Conservation (phyloP, 1,284 basidiomycete genomes). For the Boletellus sp. region DNA sequence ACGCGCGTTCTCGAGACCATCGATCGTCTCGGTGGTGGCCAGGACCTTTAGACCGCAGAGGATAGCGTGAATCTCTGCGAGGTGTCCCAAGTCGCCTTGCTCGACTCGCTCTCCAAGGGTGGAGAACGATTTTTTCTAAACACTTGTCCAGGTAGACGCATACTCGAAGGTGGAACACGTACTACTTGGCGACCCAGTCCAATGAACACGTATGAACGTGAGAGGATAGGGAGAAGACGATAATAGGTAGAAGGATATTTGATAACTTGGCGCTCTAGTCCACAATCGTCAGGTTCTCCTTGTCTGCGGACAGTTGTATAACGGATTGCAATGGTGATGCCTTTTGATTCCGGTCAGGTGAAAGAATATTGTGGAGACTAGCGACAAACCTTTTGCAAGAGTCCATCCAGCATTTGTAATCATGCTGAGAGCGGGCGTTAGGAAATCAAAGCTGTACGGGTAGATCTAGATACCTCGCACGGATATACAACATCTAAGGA, state of each 20-base stretch:
- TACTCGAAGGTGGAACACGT: conserved; percentile 16
- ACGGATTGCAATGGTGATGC: conserved; percentile 68
- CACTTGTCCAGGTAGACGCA: not conserved
- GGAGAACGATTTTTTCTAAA: conserved; percentile 49
- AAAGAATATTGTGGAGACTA: not conserved
- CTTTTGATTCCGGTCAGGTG: conserved; percentile 33
- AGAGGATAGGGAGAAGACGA: conserved; percentile 67
- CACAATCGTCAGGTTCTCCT: conserved; percentile 49
- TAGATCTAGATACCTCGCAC: conserved; percentile 44
- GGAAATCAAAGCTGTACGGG: not conserved
- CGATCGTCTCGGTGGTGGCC: conserved; percentile 49
- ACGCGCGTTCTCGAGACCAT: conserved; percentile 66
- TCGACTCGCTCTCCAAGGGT: conserved; percentile 49
- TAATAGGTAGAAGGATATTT: conserved; percentile 68
- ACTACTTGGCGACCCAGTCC: conserved; percentile 63
- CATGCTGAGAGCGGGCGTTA: conserved; percentile 44
- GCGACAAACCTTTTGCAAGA: conserved; percentile 50
- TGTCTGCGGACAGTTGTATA: conserved; percentile 76
- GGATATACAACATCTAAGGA: conserved; percentile 65
- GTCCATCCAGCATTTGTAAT: conserved; percentile 56
- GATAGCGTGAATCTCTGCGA: conserved; percentile 71
- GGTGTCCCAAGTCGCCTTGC: conserved; percentile 52
- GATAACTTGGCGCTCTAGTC: conserved; percentile 64
- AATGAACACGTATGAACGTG: conserved; percentile 71
- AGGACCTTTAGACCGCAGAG: conserved; percentile 71